Percentiles rank a stretch among this genome's conserved stretches.
These are phyloP conservation scores for Geotrichum cucujoidarum DNA, from an alignment of 1,139 yeast genomes.

Conservation along the genomic window DNA sequence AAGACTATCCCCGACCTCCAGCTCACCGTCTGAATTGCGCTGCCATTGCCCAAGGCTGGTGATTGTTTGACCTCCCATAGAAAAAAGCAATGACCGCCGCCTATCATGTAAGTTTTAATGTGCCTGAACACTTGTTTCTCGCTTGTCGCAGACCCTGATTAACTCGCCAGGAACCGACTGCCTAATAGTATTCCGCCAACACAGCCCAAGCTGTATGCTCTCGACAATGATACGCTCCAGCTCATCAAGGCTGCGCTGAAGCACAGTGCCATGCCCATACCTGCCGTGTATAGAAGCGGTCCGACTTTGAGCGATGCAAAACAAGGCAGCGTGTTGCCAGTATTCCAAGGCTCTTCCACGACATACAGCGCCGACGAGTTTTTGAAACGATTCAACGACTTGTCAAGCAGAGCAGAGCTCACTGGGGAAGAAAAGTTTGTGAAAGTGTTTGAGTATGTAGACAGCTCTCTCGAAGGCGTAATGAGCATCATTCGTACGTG, in stretches of 20 bases:
- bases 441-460: conserved; percentile 11
- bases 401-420: conserved; percentile 7
- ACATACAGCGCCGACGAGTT: conserved; percentile 13
- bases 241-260: conserved; percentile 14
- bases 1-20: too few relatives aligned
- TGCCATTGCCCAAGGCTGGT: too few relatives aligned
- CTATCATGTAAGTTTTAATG: not conserved
- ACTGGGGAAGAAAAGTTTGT: conserved; percentile 15
- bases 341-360: conserved; percentile 12
- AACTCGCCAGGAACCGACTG: not conserved
- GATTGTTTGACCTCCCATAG: too few relatives aligned
- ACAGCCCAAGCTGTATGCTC: conserved; percentile 15
- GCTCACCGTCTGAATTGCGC: too few relatives aligned
- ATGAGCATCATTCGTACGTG: conserved; percentile 16
- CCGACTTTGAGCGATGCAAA: not conserved
- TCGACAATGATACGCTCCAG: conserved; percentile 14
- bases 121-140: not conserved
- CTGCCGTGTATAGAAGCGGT: not conserved
- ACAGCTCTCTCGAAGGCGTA: conserved; percentile 9
- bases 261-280: conserved; percentile 12
- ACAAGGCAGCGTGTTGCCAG: conserved; percentile 3
- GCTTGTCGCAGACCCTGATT: not conserved
- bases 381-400: conserved; percentile 6
- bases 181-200: conserved; percentile 2
- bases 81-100: not conserved